Conservation (phyloP, 371 early-diverging fungal species). For the Conidiobolus incongruus region DNA sequence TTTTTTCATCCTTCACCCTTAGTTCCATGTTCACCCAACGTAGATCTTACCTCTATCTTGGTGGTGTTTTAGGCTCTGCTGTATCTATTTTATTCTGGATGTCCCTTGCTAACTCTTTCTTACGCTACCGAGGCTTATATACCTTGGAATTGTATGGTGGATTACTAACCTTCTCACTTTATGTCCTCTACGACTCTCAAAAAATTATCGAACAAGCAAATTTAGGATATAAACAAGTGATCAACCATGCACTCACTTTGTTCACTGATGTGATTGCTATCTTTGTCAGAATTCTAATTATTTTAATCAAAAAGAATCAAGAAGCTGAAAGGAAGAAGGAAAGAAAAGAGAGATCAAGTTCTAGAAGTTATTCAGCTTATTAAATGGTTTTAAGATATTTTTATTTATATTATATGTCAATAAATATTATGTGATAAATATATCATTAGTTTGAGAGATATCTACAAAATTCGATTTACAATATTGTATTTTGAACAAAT, state of each 20-base stretch:
- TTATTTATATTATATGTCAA: no score
- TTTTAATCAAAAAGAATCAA: slow-evolving; percentile 10
- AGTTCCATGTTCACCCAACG: slow-evolving; percentile 11
- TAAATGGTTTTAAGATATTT: no score
- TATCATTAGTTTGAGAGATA: no score
- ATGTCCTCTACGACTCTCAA: slow-evolving; percentile 23
- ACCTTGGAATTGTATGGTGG: slow-evolving; percentile 15
- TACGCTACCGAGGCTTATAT: slow-evolving; percentile 10
- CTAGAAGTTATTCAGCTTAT: no score
- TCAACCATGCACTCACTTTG: slow-evolving; percentile 12
- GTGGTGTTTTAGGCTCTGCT: slow-evolving; percentile 12
- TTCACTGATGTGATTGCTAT: slow-evolving; percentile 16
- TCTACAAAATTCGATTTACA: no score
- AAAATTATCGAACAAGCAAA: slow-evolving; percentile 14
- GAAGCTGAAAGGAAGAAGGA: not conserved
- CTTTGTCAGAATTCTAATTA: slow-evolving; percentile 14
- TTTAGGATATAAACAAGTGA: slow-evolving; percentile 10
- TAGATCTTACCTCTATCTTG: slow-evolving; percentile 11
- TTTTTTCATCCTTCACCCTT: slow-evolving; percentile 14
- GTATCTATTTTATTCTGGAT: slow-evolving; percentile 7
- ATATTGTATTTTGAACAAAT: no score
- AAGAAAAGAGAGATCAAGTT: no score
- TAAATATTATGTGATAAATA: no score
- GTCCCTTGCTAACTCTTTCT: slow-evolving; percentile 12
- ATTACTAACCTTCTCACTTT: slow-evolving; percentile 13